A percentile compares a stretch with the other conserved stretches of the same genome.
These are phyloP conservation scores for Wallacemonas rigidus DNA, from an alignment of 208 protist genomes.

Conservation along the genomic window DNA sequence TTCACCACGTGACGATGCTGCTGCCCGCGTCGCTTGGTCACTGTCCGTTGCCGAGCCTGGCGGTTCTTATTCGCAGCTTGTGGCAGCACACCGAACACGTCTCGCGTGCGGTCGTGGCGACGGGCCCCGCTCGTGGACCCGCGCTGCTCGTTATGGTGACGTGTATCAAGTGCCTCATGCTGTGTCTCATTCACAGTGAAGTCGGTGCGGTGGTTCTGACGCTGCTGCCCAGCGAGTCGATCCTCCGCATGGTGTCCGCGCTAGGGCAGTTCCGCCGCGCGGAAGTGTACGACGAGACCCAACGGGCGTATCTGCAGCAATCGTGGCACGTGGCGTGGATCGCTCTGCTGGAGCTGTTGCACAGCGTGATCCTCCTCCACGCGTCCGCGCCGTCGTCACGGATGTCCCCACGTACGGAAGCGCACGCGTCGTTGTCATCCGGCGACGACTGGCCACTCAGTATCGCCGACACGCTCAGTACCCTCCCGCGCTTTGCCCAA, in stretches of 20 bases:
- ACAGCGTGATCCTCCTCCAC: slow-evolving; percentile 18
- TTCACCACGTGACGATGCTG: slow-evolving; percentile 2
- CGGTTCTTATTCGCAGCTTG: slow-evolving; percentile 36
- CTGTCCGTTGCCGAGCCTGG: slow-evolving; percentile 2
- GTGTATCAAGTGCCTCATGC: slow-evolving; percentile 35
- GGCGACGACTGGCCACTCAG: slow-evolving; percentile 31
- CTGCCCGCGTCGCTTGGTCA: neutral
- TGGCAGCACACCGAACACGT: slow-evolving; percentile 32
- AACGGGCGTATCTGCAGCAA: slow-evolving; percentile 35
- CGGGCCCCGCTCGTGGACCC: slow-evolving; percentile 17
- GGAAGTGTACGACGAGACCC: slow-evolving; percentile 32
- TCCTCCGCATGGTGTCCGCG: slow-evolving; percentile 42
- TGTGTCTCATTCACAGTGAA: slow-evolving; percentile 27
- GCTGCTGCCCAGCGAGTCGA: slow-evolving; percentile 30
- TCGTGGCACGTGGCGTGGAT: slow-evolving; percentile 65
- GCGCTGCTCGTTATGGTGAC: slow-evolving; percentile 34
- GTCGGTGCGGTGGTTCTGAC: slow-evolving; percentile 15
- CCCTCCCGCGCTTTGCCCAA: slow-evolving; percentile 47
- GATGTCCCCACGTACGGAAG: too few species aligned
- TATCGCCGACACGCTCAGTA: slow-evolving; percentile 31
- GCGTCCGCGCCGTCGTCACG: neutral
- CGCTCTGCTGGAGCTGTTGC: slow-evolving; percentile 47
- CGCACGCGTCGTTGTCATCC: neutral
- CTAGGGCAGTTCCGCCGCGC: slow-evolving; percentile 55
- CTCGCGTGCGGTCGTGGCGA: slow-evolving; percentile 34